Evolutionary conservation across 1,284 basidiomycete species (phyloP).

Genomic region (Ganoderma leucocontextum): DNA sequence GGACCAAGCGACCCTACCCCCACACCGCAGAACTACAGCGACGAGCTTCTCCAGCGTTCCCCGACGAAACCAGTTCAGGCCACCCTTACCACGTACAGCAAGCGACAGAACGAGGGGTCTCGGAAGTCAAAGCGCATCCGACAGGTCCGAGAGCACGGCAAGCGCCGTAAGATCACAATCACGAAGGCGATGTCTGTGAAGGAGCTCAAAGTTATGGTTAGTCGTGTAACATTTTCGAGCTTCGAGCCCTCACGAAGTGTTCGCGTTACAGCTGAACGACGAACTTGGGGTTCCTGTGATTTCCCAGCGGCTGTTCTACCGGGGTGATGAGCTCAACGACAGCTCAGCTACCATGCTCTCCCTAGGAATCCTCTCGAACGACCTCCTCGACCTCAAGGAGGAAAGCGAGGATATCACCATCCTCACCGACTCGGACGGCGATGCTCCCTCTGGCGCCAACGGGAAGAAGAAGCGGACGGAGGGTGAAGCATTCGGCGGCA

Average conservation of each 20-base stretch:
- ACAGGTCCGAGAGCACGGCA: slow-evolving; percentile 58
- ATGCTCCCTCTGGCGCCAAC: slow-evolving; percentile 18
- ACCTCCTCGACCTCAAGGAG: slow-evolving; percentile 71
- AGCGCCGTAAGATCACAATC: slow-evolving; percentile 60
- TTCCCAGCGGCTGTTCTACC: slow-evolving; percentile 74
- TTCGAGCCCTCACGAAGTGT: background rate
- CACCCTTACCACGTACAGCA: slow-evolving; percentile 42
- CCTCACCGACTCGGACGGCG: slow-evolving; percentile 59
- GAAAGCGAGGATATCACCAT: slow-evolving; percentile 66
- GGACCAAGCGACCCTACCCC: slow-evolving; percentile 42
- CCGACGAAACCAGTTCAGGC: slow-evolving; percentile 29
- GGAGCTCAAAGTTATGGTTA: slow-evolving; percentile 77
- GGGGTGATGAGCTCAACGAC: slow-evolving; percentile 69
- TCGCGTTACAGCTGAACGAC: slow-evolving; percentile 56
- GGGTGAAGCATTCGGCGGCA: slow-evolving; percentile 78
- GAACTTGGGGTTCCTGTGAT: slow-evolving; percentile 73
- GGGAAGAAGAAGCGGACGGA: slow-evolving; percentile 58
- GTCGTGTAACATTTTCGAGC: slow-evolving; percentile 32
- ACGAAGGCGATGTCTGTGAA: slow-evolving; percentile 74
- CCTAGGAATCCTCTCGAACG: slow-evolving; percentile 70
- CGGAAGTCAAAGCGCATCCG: slow-evolving; percentile 75
- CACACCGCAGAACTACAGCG: slow-evolving; percentile 37
- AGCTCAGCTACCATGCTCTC: slow-evolving; percentile 64
- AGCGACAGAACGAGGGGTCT: slow-evolving; percentile 39
- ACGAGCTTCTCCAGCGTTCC: slow-evolving; percentile 20